Evolutionary conservation across 1,284 basidiomycete species (phyloP).

Genomic region (Thecaphora thlaspeos): DNA sequence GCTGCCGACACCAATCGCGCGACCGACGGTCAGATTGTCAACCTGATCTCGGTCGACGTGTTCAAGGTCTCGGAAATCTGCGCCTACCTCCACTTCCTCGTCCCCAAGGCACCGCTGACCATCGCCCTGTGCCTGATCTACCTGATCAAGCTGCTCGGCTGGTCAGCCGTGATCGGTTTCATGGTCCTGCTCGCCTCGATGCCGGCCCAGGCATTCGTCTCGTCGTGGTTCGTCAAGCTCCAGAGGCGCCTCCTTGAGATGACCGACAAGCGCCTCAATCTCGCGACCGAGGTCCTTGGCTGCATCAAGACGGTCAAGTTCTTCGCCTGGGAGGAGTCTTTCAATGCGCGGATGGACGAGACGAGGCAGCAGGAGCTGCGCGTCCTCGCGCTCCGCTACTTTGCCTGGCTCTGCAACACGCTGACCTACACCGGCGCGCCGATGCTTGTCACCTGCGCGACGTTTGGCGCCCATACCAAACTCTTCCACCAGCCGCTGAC

Average conservation of each 20-base stretch:
- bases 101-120: conserved; percentile 61
- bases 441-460: conserved; percentile 67
- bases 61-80: conserved; percentile 56
- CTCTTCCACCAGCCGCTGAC: conserved; percentile 61
- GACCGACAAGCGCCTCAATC: conserved; percentile 63
- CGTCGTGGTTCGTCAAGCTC: conserved; percentile 60
- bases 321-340: conserved; percentile 62
- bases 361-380: conserved; percentile 61
- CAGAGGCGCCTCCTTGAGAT: conserved; percentile 61
- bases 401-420: conserved; percentile 58
- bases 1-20: conserved; percentile 31
- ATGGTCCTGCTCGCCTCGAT: conserved; percentile 50
- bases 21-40: conserved; percentile 63
- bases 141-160: conserved; percentile 62
- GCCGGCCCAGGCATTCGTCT: conserved; percentile 56
- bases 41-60: conserved; percentile 64
- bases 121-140: conserved; percentile 61
- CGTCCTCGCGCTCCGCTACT: conserved; percentile 59
- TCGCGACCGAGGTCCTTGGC: conserved; percentile 63
- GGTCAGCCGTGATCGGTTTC: conserved; percentile 60
- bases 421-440: conserved; percentile 64
- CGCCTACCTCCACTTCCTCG: conserved; percentile 58
- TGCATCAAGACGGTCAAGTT: conserved; percentile 66
- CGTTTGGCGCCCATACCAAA: conserved; percentile 66
- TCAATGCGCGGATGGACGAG: conserved; percentile 61